Evolutionary conservation across 805 yeast genomes (phyloP), one percentile per base, ranked within the genome.

Genomic region (Jamesozyma jinghongensis): DNA sequence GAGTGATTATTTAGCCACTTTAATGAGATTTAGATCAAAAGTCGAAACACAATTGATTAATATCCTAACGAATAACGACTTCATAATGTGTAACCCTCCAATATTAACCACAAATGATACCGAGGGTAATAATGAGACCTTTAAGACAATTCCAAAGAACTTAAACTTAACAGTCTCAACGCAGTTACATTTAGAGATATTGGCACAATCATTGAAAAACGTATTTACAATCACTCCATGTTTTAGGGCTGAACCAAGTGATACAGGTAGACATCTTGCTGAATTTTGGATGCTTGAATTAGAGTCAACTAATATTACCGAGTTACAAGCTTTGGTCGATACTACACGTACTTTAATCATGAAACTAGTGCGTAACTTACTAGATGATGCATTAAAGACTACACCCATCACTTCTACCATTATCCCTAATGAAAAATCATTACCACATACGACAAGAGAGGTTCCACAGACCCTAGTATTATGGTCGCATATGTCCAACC

Each of bases 251-350:
- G 99, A 92, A 55, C 74, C 74, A 38, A 82, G 94, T 42, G 88
- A 86, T 55, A 92, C 99, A 0, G 84, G 79, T 52, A 71, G 98
- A 38, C 99, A 92, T 59, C 63, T 92, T 43, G 75, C 90, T 44
- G 99, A 92, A 61, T 92, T 92, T 60, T 92, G 97, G 97, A 88
- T 92, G 97, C 63, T 92, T 2, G 99, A 92, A 61, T 94, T 87
- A 0, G 99, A 92, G 57, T 61, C 86, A 17, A 78, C 85, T 7
- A 84, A 83, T 59, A 62, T 82, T 2, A 68, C 69, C 4, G 61
- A 67, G 12, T 72, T 88, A 5, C 54, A 57, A 3, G 81, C 81
- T 44, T 61, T 92, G 41, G 80, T 90, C 1, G 53, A 53, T 2
- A 71, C 85, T 38, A 75, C 81, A 2, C 33, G 41, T 34, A 4